phyloP scores from a whole-genome alignment of 2,329 filamentous ascomycete species.

The Ophiosphaerella narmari region DNA sequence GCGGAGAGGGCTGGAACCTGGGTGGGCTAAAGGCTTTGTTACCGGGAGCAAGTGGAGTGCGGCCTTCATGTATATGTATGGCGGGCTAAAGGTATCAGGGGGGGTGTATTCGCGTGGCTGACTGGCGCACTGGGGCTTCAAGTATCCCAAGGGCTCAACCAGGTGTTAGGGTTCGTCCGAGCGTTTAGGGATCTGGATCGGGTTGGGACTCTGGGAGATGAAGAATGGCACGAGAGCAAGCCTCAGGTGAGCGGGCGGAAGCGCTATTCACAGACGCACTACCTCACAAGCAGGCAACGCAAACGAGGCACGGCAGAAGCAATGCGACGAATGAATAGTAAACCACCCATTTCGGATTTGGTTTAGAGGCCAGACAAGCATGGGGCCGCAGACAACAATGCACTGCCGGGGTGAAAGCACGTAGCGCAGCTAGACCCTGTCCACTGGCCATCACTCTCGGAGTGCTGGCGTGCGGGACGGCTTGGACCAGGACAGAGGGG shows the following conservation, averaged over 20 bases:
- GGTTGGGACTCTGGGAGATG: conserved; percentile 34
- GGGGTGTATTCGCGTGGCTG: conserved; percentile 49
- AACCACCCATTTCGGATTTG: conserved; percentile 44
- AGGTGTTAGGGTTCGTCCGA: conserved; percentile 50
- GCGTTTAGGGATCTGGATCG: conserved; percentile 49
- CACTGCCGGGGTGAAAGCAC: conserved; percentile 40
- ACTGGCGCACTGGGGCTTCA: conserved; percentile 44
- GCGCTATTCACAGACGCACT: conserved; percentile 44
- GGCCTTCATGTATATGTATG: conserved; percentile 51
- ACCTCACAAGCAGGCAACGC: conserved; percentile 44
- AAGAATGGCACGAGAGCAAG: conserved; percentile 39
- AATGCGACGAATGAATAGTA: conserved; percentile 43
- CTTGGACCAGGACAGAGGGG: conserved; percentile 46
- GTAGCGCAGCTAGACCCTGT: conserved; percentile 41
- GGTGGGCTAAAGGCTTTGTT: conserved; percentile 46
- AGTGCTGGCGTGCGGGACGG: conserved; percentile 46
- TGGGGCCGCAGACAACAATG: conserved; percentile 42
- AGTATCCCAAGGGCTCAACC: conserved; percentile 42
- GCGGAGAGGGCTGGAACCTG: conserved; percentile 53
- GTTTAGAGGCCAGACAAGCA: conserved; percentile 35
- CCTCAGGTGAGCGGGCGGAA: conserved; percentile 43
- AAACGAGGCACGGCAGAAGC: conserved; percentile 48
- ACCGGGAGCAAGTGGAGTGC: conserved; percentile 46
- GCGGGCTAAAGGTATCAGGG: conserved; percentile 46
- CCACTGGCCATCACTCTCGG: conserved; percentile 39